phyloP scores from a whole-genome alignment of 2,329 filamentous ascomycete genomes.

The Sporothrix schenckii region DNA sequence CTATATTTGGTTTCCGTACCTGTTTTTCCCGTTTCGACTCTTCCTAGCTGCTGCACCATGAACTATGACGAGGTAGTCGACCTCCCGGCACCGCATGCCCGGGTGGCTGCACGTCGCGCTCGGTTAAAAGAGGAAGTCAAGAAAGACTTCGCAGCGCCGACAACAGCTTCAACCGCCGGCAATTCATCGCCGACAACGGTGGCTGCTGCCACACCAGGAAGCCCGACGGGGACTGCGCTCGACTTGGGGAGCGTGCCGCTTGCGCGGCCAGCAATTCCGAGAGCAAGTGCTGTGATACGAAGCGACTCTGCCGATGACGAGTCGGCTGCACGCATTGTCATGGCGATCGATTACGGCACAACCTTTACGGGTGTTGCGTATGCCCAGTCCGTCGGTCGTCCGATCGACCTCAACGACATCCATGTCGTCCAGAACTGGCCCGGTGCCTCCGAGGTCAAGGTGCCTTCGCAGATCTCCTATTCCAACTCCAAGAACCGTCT shows the following conservation, averaged over 20 bases:
- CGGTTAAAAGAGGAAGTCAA: conserved; percentile 21
- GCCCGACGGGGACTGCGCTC: neutral
- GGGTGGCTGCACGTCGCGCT: conserved; percentile 26
- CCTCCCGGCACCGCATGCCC: conserved; percentile 31
- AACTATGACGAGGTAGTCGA: conserved; percentile 27
- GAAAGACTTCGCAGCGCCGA: neutral
- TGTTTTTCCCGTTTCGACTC: neutral
- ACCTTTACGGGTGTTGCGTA: conserved; percentile 35
- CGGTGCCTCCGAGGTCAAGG: conserved; percentile 30
- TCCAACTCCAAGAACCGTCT: conserved; percentile 25
- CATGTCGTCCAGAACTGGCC: conserved; percentile 34
- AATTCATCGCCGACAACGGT: neutral
- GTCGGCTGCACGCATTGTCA: conserved; percentile 28
- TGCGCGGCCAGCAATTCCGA: conserved; percentile 10
- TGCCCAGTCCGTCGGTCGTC: conserved; percentile 23
- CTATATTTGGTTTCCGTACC: neutral
- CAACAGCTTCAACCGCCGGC: neutral
- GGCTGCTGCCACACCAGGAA: neutral
- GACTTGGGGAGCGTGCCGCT: neutral
- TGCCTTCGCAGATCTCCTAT: conserved; percentile 36
- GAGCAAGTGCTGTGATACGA: neutral
- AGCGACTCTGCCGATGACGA: neutral
- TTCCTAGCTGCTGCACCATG: neutral
- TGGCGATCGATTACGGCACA: conserved; percentile 36
- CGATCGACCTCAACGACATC: conserved; percentile 32